phyloP scores from a whole-genome alignment of 257 asterid species.

The Solanum verrucosum region DNA sequence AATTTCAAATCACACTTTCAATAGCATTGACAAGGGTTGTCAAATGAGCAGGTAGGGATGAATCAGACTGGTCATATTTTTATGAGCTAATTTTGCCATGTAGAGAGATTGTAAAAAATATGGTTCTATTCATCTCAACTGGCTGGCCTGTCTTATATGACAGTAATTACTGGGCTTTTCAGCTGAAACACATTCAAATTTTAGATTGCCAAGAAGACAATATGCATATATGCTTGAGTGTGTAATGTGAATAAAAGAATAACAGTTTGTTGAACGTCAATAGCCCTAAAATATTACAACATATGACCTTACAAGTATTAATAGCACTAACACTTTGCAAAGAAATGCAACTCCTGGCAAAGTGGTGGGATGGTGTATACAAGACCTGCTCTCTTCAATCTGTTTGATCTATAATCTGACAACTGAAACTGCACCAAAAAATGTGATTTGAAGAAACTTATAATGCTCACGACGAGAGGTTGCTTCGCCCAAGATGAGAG shows the following conservation, averaged over 20 bases:
- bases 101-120: fast-evolving
- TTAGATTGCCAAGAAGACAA: background rate
- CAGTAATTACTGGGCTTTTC: background rate
- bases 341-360: background rate
- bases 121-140: background rate
- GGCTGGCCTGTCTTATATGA: background rate
- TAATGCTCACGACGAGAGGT: constrained; percentile 3
- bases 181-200: background rate
- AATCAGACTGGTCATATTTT: background rate
- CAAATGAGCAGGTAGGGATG: background rate
- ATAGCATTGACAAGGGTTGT: background rate
- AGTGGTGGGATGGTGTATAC: background rate
- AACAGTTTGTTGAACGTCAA: background rate
- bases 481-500: constrained; percentile 58
- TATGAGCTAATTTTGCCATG: background rate
- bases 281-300: constrained; percentile 1
- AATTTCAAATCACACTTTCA: background rate
- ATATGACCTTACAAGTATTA: background rate
- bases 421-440: constrained; percentile 1
- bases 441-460: background rate
- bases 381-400: background rate
- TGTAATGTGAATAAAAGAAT: background rate
- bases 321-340: background rate
- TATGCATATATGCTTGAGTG: background rate
- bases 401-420: background rate